Base-by-base conservation (phyloP, 1,139 yeast species). In the Nakaseomyces uthaithaninus region DNA sequence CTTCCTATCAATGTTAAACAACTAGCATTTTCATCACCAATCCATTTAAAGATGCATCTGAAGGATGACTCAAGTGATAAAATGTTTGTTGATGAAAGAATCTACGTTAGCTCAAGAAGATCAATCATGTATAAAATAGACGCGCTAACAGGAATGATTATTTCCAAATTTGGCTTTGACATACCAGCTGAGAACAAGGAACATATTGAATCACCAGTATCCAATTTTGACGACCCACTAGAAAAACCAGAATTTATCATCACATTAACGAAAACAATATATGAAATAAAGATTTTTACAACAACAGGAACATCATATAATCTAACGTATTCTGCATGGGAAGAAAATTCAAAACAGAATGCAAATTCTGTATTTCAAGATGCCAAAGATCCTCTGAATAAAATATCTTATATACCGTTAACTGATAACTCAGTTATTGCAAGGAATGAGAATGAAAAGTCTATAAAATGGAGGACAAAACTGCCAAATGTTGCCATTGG, bases 321-420 rank as follows among this genome's bases (percentile, higher is more conserved):
- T 55, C 87, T 91, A 10, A 80, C 93, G 0, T 89, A 83, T 56
- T 72, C 94, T 2, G 75, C 81, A 40, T 91, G 97, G 96, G 94
- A 94, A 6, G 95, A 95, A 20, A 89, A 89, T 62, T 80, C 86
- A 49, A 31, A 19, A 12, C 25, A 31, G 16, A 31, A 20, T 20
- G 15, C 24, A 19, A 31, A 31, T 20, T 25, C 35, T 31, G 9
- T 19, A 19, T 30, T 37, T 28, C 68, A 89, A 44, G 95, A 91
- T 57, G 68, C 70, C 31, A 91, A 82, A 55, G 67, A 89, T 44
- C 76, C 63, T 1, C 47, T 49, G 18, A 69, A 80, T 49, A 68
- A 68, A 44, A 67, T 70, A 36, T 74, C 85, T 3, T 83, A 83
- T 52, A 78, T 91, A 48, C 95, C 96, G 1, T 76, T 85, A 54